Evolutionary conservation across 306 rosid species (phyloP).

Genomic region (Cucumis hystrix): DNA sequence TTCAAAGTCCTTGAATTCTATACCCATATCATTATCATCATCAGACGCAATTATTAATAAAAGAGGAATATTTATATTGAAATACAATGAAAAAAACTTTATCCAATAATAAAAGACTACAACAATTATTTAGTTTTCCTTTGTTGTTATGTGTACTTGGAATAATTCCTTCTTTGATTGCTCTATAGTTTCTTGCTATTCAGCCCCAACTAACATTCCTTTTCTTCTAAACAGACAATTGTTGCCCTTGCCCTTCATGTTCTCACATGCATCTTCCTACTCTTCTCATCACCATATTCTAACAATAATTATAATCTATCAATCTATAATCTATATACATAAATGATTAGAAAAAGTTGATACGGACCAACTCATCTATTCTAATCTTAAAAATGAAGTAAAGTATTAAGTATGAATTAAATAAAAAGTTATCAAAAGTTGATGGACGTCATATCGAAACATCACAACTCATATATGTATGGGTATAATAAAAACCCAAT

Average conservation of each 20-base stretch:
- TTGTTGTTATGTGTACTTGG: background rate
- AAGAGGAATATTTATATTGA: background rate
- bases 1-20: background rate
- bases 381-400: background rate
- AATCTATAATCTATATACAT: background rate
- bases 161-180: background rate
- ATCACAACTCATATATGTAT: too few species aligned
- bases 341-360: background rate
- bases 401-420: background rate
- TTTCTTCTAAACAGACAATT: background rate
- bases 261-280: background rate
- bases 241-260: background rate
- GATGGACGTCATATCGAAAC: background rate
- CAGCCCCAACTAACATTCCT: constrained; percentile 8
- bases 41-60: background rate
- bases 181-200: background rate
- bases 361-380: background rate
- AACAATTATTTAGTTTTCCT: background rate
- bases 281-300: background rate
- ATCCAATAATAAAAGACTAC: background rate
- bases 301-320: background rate
- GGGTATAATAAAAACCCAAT: too few species aligned
- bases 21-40: background rate
- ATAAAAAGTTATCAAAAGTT: background rate
- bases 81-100: background rate